Percentiles rank a stretch among this genome's conserved stretches.
Evolutionary conservation across 768 basidiomycete species (phyloP).

Genomic region (Hortiboletus flavorubellus): DNA sequence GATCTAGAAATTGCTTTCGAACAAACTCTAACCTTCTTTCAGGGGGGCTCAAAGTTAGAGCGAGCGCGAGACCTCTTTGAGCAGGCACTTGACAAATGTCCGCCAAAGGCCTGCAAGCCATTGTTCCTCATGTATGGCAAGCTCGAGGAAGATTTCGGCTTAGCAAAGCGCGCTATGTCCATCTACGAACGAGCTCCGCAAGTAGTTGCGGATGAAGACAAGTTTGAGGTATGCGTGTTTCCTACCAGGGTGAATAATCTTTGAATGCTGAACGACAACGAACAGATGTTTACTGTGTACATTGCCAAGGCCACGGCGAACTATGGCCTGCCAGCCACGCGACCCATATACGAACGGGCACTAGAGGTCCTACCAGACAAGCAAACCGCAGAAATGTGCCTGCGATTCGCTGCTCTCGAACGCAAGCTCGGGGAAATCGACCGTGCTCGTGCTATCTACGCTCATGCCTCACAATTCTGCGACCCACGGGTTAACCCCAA

Average conservation of each 20-base stretch:
- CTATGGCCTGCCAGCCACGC: constrained; percentile 93
- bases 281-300: constrained; percentile 92
- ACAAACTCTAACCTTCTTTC: constrained; percentile 1
- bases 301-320: constrained; percentile 96
- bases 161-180: constrained; percentile 94
- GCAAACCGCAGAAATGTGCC: constrained; percentile 96
- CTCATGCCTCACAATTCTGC: constrained; percentile 98
- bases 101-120: constrained; percentile 90
- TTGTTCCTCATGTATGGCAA: constrained; percentile 96
- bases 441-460: constrained; percentile 92
- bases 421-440: constrained; percentile 99
- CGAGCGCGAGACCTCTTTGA: constrained; percentile 97
- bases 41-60: constrained; percentile 94
- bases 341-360: constrained; percentile 94
- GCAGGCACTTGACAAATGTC: constrained; percentile 95
- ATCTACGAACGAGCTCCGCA: constrained; percentile 92
- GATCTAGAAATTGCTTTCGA: background rate
- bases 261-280: constrained; percentile 6
- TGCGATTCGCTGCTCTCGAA: constrained; percentile 93
- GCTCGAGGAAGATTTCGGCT: constrained; percentile 90
- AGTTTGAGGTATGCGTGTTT: constrained; percentile 73
- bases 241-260: background rate
- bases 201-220: constrained; percentile 85
- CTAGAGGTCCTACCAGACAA: constrained; percentile 89
- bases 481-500: constrained; percentile 88